Base-by-base conservation (phyloP, 2,329 filamentous ascomycete genomes). In the Sarocladium oryzae region DNA sequence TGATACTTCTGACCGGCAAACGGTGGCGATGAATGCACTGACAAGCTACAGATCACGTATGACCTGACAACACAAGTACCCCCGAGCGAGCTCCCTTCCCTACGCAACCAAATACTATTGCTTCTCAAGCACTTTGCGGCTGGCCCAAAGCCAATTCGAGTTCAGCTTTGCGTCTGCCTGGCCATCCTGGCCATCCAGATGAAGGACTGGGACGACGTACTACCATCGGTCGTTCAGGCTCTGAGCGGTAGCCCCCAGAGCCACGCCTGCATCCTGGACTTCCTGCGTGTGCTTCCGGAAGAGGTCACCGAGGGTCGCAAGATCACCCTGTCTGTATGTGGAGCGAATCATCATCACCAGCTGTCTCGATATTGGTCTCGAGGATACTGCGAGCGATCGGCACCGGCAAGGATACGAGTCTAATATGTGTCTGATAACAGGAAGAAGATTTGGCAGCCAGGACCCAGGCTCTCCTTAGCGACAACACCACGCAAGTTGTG, bases 301-400 rank as follows among this genome's bases (percentile, higher is more conserved):
- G 93, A 99, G 79, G 93, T 99, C 65, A 97, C 89, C 61, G 92
- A 99, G 79, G 93, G 93, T 74, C 89, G 93, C 73, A 99, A 97
- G 77, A 96, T 99, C 79, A 96, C 90, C 79, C 81, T 99, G 74
- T 91, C 89, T 82, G 91, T 96, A 93, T 76, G 89, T 92, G 80
- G 84, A 86, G 75, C 76, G 75, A 75, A 69, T 60, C 71, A 68
- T 60, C 72, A 63, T 66, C 66, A 72, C 68, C 74, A 71, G 69
- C 71, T 62, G 61, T 61, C 55, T 60, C 61, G 54, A 56, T 60
- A 56, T 59, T 60, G 59, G 56, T 53, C 53, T 60, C 64, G 62
- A 65, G 63, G 63, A 58, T 61, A 57, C 63, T 58, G 62, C 61
- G 58, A 61, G 61, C 65, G 63, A 61, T 62, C 63, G 61, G 61